A percentile compares a stretch with the other conserved stretches of the same genome.
phyloP scores from a whole-genome alignment of 306 rosid species.

The Cicer bijugum region DNA sequence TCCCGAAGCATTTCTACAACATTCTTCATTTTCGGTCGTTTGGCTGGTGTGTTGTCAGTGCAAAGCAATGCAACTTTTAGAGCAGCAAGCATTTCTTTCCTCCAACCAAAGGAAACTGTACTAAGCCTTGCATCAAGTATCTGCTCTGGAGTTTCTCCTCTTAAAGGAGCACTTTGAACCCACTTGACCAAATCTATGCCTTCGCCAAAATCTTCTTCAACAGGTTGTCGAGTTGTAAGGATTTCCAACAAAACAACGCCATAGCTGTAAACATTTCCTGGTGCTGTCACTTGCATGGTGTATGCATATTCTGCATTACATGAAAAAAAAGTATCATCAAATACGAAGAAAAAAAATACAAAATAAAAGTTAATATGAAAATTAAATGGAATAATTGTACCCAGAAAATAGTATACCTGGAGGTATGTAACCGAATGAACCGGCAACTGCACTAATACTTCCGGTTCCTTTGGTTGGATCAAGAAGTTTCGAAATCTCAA shows the following conservation, averaged over 20 bases:
- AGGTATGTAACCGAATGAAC: slow-evolving; percentile 98
- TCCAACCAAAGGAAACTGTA: slow-evolving; percentile 94
- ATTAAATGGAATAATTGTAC: slow-evolving; percentile 19
- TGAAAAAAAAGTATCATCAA: slow-evolving; percentile 14
- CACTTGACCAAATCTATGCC: slow-evolving; percentile 96
- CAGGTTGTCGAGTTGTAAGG: slow-evolving; percentile 85
- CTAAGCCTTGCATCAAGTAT: slow-evolving; percentile 87
- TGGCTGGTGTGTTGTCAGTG: slow-evolving; percentile 90
- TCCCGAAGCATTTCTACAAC: slow-evolving; percentile 96
- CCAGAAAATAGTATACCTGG: slow-evolving; percentile 66
- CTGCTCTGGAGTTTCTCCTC: slow-evolving; percentile 99
- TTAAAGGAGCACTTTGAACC: slow-evolving; percentile 88
- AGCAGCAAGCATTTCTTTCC: slow-evolving; percentile 99
- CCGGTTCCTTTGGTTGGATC: slow-evolving; percentile 97
- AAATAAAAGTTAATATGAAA: slow-evolving; percentile 17
- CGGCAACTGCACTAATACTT: slow-evolving; percentile 98
- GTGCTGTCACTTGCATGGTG: slow-evolving; percentile 99
- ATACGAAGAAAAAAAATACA: neutral
- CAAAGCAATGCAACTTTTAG: slow-evolving; percentile 94
- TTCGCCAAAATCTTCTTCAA: slow-evolving; percentile 90
- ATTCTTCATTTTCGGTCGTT: slow-evolving; percentile 93
- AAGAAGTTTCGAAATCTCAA: slow-evolving; percentile 93
- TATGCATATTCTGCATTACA: slow-evolving; percentile 88
- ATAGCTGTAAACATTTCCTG: slow-evolving; percentile 94
- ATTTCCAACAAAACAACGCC: slow-evolving; percentile 94